Evolutionary conservation across 2,329 filamentous ascomycete species (phyloP).

Genomic region (Rutstroemia sp.): DNA sequence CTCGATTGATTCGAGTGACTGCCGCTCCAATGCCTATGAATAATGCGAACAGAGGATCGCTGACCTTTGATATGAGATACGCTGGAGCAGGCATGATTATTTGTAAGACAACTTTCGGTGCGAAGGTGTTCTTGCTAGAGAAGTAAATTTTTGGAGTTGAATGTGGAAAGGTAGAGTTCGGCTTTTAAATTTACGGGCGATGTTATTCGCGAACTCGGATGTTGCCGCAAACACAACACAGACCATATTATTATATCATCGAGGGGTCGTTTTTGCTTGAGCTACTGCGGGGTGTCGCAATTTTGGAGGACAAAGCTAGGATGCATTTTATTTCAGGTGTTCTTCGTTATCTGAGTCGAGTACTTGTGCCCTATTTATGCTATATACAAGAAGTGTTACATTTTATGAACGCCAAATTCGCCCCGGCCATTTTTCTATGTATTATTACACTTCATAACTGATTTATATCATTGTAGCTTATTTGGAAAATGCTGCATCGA

Average conservation of each 20-base stretch:
- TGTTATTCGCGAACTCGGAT: no score
- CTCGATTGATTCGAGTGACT: slow-evolving; percentile 43
- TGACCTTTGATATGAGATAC: slow-evolving; percentile 34
- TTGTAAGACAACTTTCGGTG: not conserved
- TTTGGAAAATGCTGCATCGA: slow-evolving; percentile 49
- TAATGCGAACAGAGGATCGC: slow-evolving; percentile 47
- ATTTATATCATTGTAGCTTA: slow-evolving; percentile 7
- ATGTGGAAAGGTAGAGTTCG: not conserved
- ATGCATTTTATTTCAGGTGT: not conserved
- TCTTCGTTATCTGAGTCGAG: slow-evolving; percentile 17
- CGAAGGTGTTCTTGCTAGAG: not conserved
- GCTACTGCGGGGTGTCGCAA: not conserved
- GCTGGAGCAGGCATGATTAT: slow-evolving; percentile 26
- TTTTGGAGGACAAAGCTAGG: not conserved
- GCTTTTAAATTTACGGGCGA: not conserved
- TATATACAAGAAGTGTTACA: slow-evolving; percentile 15
- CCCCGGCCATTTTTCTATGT: slow-evolving; percentile 10
- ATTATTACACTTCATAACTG: slow-evolving; percentile 7
- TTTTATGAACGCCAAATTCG: slow-evolving; percentile 6
- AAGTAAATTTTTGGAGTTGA: not conserved
- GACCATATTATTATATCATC: not conserved
- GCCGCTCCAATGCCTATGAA: slow-evolving; percentile 46
- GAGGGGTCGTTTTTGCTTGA: not conserved
- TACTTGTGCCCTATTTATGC: slow-evolving; percentile 3
- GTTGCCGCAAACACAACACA: no score